Percentiles rank a stretch among this genome's conserved stretches.
Evolutionary conservation across 1,139 yeast species (phyloP).

Genomic region (Meyerozyma sp.): DNA sequence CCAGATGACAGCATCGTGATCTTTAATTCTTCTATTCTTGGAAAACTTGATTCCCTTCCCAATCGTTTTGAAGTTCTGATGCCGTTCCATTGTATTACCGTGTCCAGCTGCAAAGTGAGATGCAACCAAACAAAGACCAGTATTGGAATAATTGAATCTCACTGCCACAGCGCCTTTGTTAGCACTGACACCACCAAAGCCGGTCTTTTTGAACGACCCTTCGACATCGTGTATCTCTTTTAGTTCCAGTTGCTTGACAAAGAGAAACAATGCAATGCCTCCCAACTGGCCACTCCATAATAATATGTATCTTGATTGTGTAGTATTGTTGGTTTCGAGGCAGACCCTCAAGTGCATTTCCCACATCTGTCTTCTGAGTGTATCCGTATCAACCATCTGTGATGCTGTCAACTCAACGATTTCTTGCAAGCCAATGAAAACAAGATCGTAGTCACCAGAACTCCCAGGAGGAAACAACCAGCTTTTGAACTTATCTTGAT

Average conservation of each 20-base stretch:
- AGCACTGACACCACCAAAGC: slow-evolving; percentile 50
- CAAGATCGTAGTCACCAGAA: slow-evolving; percentile 50
- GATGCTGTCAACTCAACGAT: slow-evolving; percentile 88
- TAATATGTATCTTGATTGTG: slow-evolving; percentile 51
- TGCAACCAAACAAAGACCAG: slow-evolving; percentile 26
- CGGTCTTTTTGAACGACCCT: slow-evolving; percentile 13
- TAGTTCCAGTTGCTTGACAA: slow-evolving; percentile 13
- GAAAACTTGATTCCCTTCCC: slow-evolving; percentile 51
- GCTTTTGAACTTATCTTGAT: slow-evolving; percentile 41
- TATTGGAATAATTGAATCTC: slow-evolving; percentile 66
- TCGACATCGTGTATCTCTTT: slow-evolving; percentile 8
- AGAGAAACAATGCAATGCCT: slow-evolving; percentile 68
- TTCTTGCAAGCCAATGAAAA: slow-evolving; percentile 85
- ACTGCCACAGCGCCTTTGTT: slow-evolving; percentile 94
- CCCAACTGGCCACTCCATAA: slow-evolving; percentile 89
- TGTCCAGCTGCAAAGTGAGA: slow-evolving; percentile 93
- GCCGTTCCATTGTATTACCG: slow-evolving; percentile 70
- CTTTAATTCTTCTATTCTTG: slow-evolving; percentile 46
- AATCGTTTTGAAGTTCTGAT: slow-evolving; percentile 64
- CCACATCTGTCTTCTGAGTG: slow-evolving; percentile 71
- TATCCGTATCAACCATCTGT: slow-evolving; percentile 80
- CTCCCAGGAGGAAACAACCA: slow-evolving; percentile 52
- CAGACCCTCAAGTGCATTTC: slow-evolving; percentile 59
- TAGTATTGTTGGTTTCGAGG: slow-evolving; percentile 38
- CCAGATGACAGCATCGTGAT: slow-evolving; percentile 88